These are phyloP conservation scores for Xylariaceae sp. DNA, from an alignment of 2,329 filamentous ascomycete species.

Conservation along the genomic window DNA sequence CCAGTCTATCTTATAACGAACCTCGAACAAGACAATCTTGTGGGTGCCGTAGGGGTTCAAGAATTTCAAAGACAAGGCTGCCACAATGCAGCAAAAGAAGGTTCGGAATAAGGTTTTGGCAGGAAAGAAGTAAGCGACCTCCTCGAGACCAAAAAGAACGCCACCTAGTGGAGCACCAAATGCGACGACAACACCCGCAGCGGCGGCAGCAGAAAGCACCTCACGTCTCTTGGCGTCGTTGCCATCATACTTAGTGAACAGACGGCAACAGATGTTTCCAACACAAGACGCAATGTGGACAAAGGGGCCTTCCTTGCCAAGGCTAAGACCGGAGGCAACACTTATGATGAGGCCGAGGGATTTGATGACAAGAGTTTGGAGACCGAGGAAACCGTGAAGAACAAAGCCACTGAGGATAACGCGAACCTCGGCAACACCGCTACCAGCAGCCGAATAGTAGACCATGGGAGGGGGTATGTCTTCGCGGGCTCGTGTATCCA, in stretches of 20 bases:
- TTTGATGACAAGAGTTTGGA: slow-evolving; percentile 84
- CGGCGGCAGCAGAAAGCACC: slow-evolving; percentile 86
- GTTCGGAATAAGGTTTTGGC: slow-evolving; percentile 96
- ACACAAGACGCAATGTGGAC: slow-evolving; percentile 97
- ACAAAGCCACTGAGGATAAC: slow-evolving; percentile 98
- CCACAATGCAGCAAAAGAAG: slow-evolving; percentile 96
- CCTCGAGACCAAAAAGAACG: slow-evolving; percentile 88
- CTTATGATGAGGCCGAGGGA: slow-evolving; percentile 78
- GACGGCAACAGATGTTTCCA: slow-evolving; percentile 87
- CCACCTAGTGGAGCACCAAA: slow-evolving; percentile 87
- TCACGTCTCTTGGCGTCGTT: slow-evolving; percentile 95
- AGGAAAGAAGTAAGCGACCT: slow-evolving; percentile 96
- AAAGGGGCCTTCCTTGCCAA: slow-evolving; percentile 92
- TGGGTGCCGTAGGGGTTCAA: slow-evolving; percentile 92
- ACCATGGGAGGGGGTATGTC: slow-evolving; percentile 64
- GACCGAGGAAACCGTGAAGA: slow-evolving; percentile 87
- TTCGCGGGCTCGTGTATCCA: slow-evolving; percentile 34
- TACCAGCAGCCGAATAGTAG: slow-evolving; percentile 94
- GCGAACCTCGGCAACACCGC: slow-evolving; percentile 93
- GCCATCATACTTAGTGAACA: slow-evolving; percentile 90
- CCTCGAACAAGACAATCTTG: slow-evolving; percentile 95
- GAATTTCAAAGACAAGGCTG: slow-evolving; percentile 88
- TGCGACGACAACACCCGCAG: slow-evolving; percentile 87
- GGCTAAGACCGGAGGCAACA: slow-evolving; percentile 85
- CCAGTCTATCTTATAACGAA: slow-evolving; percentile 88